A percentile compares a stretch with the other conserved stretches of the same genome.
Conservation (phyloP, 1,139 yeast species). For the Kazachstania sp. region DNA sequence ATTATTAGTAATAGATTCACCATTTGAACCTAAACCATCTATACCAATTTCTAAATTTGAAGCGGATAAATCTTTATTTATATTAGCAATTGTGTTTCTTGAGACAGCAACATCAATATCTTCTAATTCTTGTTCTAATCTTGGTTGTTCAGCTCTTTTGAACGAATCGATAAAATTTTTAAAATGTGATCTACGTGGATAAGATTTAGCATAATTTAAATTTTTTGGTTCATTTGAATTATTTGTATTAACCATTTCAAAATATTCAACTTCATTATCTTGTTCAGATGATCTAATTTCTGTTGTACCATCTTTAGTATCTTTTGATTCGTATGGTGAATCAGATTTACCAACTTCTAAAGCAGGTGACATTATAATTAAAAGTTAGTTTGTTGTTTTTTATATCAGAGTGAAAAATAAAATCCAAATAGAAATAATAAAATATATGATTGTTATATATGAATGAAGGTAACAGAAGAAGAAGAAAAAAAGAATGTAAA, state of each 20-base stretch:
- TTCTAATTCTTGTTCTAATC: constrained; percentile 3
- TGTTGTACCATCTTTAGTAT: constrained; percentile 5
- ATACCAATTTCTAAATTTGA: not conserved
- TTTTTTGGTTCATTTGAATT: not conserved
- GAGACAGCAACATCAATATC: constrained; percentile 5
- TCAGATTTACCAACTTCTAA: constrained; percentile 6
- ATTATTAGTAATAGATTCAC: not conserved
- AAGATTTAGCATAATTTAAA: not conserved
- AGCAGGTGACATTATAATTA: constrained; percentile 2
- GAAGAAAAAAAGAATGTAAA: too few species aligned
- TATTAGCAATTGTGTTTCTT: constrained; percentile 4
- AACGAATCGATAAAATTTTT: constrained; percentile 16
- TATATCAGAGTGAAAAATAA: too few species aligned
- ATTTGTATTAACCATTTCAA: constrained; percentile 7
- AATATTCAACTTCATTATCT: constrained; percentile 15
- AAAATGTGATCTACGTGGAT: constrained; percentile 4
- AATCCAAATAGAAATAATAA: not conserved
- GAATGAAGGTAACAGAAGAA: too few species aligned
- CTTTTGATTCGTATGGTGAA: constrained; percentile 9
- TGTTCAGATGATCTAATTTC: constrained; percentile 11
- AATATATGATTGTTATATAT: too few species aligned
- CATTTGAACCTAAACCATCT: not conserved
- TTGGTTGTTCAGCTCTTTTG: constrained; percentile 16
- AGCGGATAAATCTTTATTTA: constrained; percentile 4
- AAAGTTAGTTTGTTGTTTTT: too few species aligned